Base-by-base conservation (phyloP, 2,329 filamentous ascomycete species). In the Fusarium poae region DNA sequence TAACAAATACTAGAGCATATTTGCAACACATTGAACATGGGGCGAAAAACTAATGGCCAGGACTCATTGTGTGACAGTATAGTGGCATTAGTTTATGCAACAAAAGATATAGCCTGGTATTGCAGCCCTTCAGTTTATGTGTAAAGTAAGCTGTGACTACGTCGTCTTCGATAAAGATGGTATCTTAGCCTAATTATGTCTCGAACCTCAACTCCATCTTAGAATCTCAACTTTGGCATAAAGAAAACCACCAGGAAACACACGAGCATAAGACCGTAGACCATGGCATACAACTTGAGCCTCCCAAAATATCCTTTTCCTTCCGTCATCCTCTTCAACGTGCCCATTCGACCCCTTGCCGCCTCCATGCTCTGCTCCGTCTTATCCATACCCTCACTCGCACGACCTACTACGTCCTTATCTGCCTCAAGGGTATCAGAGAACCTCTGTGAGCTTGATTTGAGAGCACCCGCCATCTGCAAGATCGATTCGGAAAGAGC, bases 151-250 rank as follows among this genome's bases (percentile, higher is more conserved):
- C 18, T 37, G 6, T 34, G 21, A 10, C n/a, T 39, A 15, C 13
- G 13, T 25, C 13, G 15, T 50, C 18, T 50, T 12, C 9, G 27
- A 20, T 7, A 27, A 12, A 15, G 13, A 39, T 20, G 48, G 15
- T 34, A 34, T 40, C 35, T 27, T 16, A 7, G 23, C 18, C 6
- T n/a, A 39, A n/a, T 12, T 50, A 18, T 20, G n/a, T 16, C 18
- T 39, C 15, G 9, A 10, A 15, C 32, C 23, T 27, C 32, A 50
- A 39, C 23, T 25, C n/a, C 44, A 13, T 30, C 55, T 48, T 83
- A 97, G 75, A 97, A 96, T 74, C 95, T 86, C 77, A 97, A 80
- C 83, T 97, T 98, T 0, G 95, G 95, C 76, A 93, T 82, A 51
- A 95, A 85, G 82, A 95, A 95, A 15, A 97, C 94, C 68, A 97